Evolutionary conservation across 768 basidiomycete species (phyloP).

Genomic region (Trametes villosa): DNA sequence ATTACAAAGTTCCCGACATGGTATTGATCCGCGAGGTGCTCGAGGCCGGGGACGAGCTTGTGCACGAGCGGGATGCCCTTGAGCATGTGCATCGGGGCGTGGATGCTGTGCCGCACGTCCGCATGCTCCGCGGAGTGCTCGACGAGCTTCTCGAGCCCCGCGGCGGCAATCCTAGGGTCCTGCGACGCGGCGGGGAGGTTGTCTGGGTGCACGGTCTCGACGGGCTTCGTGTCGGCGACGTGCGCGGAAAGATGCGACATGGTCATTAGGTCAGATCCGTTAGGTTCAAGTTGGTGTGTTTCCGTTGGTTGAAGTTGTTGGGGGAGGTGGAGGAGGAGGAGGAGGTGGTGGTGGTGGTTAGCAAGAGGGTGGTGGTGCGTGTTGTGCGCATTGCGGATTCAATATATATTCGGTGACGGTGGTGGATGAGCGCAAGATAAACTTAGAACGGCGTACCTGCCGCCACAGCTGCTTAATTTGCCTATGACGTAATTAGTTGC

Average conservation of each 20-base stretch:
- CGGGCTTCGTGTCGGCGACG: slow-evolving; percentile 14
- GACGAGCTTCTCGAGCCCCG: slow-evolving; percentile 42
- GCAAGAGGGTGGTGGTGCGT: too few relatives aligned
- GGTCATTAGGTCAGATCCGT: too few relatives aligned
- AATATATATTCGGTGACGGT: too few relatives aligned
- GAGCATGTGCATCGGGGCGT: slow-evolving; percentile 38
- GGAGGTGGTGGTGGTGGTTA: too few relatives aligned
- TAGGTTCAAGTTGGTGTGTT: too few relatives aligned
- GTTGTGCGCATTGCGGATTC: too few relatives aligned
- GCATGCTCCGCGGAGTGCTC: slow-evolving; percentile 38
- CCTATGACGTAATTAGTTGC: too few relatives aligned
- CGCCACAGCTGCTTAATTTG: too few relatives aligned
- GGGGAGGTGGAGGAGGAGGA: too few relatives aligned
- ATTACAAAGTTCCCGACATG: slow-evolving; percentile 66
- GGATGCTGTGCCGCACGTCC: slow-evolving; percentile 36
- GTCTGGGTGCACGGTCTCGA: slow-evolving; percentile 33
- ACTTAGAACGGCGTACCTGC: too few relatives aligned
- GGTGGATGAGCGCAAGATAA: too few relatives aligned
- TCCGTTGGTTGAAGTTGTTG: too few relatives aligned
- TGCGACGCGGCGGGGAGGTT: slow-evolving; percentile 38
- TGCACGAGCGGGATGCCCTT: slow-evolving; percentile 44
- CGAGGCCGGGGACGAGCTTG: slow-evolving; percentile 56
- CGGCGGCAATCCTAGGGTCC: slow-evolving; percentile 30
- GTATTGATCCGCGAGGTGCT: slow-evolving; percentile 53
- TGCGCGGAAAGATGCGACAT: slow-evolving; percentile 16